These are phyloP conservation scores for Chlamydomonas schloesseri DNA, from an alignment of 139 green algal genomes.

Conservation along the genomic window DNA sequence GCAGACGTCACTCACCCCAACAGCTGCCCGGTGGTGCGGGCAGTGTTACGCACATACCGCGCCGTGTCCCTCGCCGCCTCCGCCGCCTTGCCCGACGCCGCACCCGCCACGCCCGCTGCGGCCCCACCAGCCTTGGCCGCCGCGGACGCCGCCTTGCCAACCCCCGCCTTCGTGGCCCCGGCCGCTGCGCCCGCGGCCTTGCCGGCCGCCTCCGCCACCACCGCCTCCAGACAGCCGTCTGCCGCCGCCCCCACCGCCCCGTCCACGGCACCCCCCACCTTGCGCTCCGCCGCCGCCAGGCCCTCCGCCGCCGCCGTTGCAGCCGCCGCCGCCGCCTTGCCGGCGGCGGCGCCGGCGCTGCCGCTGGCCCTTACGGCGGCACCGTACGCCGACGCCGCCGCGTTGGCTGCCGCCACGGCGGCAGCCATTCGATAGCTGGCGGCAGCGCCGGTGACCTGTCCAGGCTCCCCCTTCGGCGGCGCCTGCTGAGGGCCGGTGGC, in stretches of 20 bases:
- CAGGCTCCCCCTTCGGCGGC: no score
- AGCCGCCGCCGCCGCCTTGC: not conserved
- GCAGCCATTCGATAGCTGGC: not conserved
- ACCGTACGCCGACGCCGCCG: not conserved
- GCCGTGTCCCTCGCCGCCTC: not conserved
- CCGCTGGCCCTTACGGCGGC: no score
- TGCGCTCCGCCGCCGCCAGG: not conserved
- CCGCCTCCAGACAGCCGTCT: not conserved
- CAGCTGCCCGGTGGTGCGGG: constrained; percentile 2
- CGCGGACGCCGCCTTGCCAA: not conserved
- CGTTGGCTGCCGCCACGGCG: not conserved
- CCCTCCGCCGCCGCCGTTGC: not conserved
- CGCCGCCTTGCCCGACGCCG: not conserved
- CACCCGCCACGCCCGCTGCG: not conserved
- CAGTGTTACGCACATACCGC: not conserved
- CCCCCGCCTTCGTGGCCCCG: not conserved
- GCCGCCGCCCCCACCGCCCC: not conserved
- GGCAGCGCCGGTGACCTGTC: no score
- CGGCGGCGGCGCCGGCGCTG: no score
- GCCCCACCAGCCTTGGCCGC: not conserved
- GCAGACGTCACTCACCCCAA: constrained; percentile 5
- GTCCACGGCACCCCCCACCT: not conserved
- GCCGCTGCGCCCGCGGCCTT: not conserved
- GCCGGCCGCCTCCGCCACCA: not conserved
- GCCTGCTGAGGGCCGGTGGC: no score